These are phyloP conservation scores for Penicillium janthinellum DNA, from an alignment of 2,329 filamentous ascomycete species.

Conservation along the genomic window DNA sequence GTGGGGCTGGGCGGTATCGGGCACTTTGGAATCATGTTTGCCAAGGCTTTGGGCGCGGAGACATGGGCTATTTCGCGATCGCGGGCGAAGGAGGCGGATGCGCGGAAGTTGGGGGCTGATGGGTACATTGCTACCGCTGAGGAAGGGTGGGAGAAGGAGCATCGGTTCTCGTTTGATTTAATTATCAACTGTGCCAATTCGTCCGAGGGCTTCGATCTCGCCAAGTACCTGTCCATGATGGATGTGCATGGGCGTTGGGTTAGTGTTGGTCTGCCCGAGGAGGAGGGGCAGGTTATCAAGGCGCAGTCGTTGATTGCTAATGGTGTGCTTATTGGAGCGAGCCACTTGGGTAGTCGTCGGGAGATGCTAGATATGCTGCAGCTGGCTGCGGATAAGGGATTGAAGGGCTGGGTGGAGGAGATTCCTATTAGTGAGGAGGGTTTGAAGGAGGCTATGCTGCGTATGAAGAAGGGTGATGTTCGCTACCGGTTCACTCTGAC, in stretches of 20 bases:
- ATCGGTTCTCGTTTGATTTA: slow-evolving; percentile 61
- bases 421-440: slow-evolving; percentile 72
- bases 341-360: slow-evolving; percentile 68
- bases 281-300: slow-evolving; percentile 69
- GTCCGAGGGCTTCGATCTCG: slow-evolving; percentile 66
- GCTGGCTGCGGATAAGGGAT: slow-evolving; percentile 68
- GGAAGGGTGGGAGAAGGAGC: slow-evolving; percentile 60
- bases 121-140: slow-evolving; percentile 61
- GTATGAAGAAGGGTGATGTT: slow-evolving; percentile 71
- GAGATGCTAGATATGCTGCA: slow-evolving; percentile 74
- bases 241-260: slow-evolving; percentile 82
- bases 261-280: slow-evolving; percentile 77
- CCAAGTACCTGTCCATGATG: slow-evolving; percentile 72
- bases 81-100: slow-evolving; percentile 62
- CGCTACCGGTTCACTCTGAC: slow-evolving; percentile 72
- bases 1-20: slow-evolving; percentile 64
- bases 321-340: slow-evolving; percentile 70
- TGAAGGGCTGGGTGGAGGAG: slow-evolving; percentile 69
- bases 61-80: slow-evolving; percentile 64
- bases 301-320: slow-evolving; percentile 75
- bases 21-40: slow-evolving; percentile 70
- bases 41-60: slow-evolving; percentile 67
- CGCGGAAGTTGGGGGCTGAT: slow-evolving; percentile 61
- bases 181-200: slow-evolving; percentile 75
- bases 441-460: slow-evolving; percentile 69